Evolutionary conservation across 192 early-diverging fungal genomes (phyloP).

Genomic region (Ambispora gerdemannii): DNA sequence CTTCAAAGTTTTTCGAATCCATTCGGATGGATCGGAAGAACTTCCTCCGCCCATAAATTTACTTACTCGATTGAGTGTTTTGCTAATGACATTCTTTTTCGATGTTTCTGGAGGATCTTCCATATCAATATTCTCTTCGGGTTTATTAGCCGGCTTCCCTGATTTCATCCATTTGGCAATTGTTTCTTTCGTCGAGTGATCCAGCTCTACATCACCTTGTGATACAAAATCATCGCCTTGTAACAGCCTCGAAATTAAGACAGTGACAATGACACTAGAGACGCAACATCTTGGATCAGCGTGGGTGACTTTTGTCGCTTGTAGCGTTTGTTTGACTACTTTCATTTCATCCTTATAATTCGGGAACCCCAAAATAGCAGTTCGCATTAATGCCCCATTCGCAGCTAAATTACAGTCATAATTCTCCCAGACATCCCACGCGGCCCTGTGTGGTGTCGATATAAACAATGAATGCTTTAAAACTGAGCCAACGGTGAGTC

Average conservation of each 20-base stretch:
- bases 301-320: slow-evolving; percentile 44
- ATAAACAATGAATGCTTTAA: slow-evolving; percentile 45
- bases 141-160: slow-evolving; percentile 30
- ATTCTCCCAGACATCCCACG: slow-evolving; percentile 42
- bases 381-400: slow-evolving; percentile 45
- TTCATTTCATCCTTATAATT: slow-evolving; percentile 43
- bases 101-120: not conserved
- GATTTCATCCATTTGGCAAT: slow-evolving; percentile 26
- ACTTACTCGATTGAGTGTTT: not conserved
- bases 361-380: slow-evolving; percentile 38
- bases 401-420: slow-evolving; percentile 38
- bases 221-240: slow-evolving; percentile 34
- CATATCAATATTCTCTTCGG: slow-evolving; percentile 30
- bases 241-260: slow-evolving; percentile 40
- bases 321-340: slow-evolving; percentile 39
- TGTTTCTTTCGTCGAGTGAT: slow-evolving; percentile 28
- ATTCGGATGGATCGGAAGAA: not conserved
- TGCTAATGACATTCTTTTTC: not conserved
- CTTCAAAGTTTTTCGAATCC: not conserved
- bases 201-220: slow-evolving; percentile 10
- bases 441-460: slow-evolving; percentile 45
- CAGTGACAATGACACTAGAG: slow-evolving; percentile 35
- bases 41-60: not conserved
- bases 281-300: slow-evolving; percentile 43
- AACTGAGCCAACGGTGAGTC: slow-evolving; percentile 47